Base-by-base conservation (phyloP, 1,139 yeast species). In the Sporopachydermia cereana region DNA sequence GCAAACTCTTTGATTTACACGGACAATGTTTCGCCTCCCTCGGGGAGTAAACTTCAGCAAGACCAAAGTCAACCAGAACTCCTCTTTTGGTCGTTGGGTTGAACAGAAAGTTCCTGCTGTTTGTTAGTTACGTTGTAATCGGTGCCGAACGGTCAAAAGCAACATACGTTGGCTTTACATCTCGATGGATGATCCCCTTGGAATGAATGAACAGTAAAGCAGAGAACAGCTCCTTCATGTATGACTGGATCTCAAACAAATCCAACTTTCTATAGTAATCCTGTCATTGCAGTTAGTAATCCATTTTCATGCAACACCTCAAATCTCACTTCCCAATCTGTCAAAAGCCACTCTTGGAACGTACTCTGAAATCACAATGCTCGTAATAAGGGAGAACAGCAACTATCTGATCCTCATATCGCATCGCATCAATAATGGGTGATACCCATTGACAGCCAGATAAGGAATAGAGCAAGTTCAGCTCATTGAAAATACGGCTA, bases 361-460 rank as follows among this genome's bases (percentile, higher is more conserved):
- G 24, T 34, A 49, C 50, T 46, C 97, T 72, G 61, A 88, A 91
- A 59, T 91, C 97, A 14, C 88, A 77, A 63, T 91, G 97, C 44
- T 84, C 81, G 59, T 84, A 88, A 65, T 80, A 91, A 3, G 98
- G 98, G 51, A 91, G 68, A 1, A 91, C 89, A 1, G 95, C 96
- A 45, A 91, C 69, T 17, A 91, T 94, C 64, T 91, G 97, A 61
- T 91, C 99, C 56, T 84, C 84, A 54, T 74, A 73, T 48, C 99
- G 71, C 47, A 86, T 62, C 1, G 95, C 96, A 54, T 94, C 96
- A 44, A 91, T 71, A 46, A 91, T 65, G 1, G 96, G 96, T 1
- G 96, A 95, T 42, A 91, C 88, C 50, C 81, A 77, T 1, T 76
- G 69, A 50, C 82, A 79, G 1, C 89, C 88, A 14, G 72, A 58